Evolutionary conservation across 176 grass and related monocot species (phyloP), one percentile per base, ranked within the genome.

Genomic region (Juncus effusus): DNA sequence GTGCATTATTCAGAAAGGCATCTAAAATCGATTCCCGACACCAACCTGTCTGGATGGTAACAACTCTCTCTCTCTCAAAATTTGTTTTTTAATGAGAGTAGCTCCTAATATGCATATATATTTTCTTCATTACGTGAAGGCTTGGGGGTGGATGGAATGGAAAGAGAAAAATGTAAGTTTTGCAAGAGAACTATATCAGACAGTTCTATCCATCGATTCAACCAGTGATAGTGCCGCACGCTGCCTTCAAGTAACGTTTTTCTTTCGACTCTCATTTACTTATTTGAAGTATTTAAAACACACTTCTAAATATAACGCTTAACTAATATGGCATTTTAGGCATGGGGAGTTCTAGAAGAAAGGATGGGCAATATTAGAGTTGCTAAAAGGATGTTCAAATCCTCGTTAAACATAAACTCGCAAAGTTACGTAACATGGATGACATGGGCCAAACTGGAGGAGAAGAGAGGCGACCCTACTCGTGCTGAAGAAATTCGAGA

Each of bases 91-190:
- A 19, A 70, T 65, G 12, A 37, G 5, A 56, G 14, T 35, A 68
- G 3, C 36, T 45, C 41, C 61, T 58, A 69, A 36, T 42, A 60
- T 44, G 51, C 6, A 28, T 10, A 12, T 10, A 42, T 38, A 12
- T 40, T 45, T 38, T 69, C 38, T 38, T 13, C 16, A 57, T 41
- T 59, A 37, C 8, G 59, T 56, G 13, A 73, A 97, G 93, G 85
- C 93, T 65, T 97, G 93, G 93, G 93, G 93, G 3, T 97, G 93
- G 93, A 92, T 97, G 93, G 93, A 97, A 61, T 97, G 93, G 93
- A 97, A 91, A 81, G 93, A 92, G 83, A 80, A 87, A 82, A 97
- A 97, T 53, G 77, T 76, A 4, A 84, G 74, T 79, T 86, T 79
- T 64, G 93, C 93, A 77, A 85, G 82, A 70, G 79, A 90, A 64